These are phyloP conservation scores for Pseudomonodictys pantanalensis DNA, from an alignment of 495 filamentous ascomycete species.

Conservation along the genomic window DNA sequence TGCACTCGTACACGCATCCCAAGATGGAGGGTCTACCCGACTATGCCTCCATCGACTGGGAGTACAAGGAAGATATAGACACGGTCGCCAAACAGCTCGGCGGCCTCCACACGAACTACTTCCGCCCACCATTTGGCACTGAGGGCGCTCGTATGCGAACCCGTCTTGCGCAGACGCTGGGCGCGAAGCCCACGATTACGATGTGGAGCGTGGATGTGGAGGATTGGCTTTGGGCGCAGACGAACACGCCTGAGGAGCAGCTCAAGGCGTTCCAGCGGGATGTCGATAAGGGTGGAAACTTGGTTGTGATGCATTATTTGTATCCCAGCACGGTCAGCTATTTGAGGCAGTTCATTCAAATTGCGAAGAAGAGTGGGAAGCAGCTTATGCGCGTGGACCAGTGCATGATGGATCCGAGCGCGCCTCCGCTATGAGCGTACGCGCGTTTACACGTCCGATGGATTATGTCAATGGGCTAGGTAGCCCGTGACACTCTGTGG, in stretches of 20 bases:
- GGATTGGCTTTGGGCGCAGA: constrained; percentile 72
- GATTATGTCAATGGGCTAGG: not conserved
- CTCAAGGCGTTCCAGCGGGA: constrained; percentile 70
- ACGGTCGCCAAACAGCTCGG: constrained; percentile 51
- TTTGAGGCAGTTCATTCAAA: constrained; percentile 64
- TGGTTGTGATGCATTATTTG: constrained; percentile 77
- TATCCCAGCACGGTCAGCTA: constrained; percentile 66
- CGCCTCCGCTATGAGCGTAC: constrained; percentile 47
- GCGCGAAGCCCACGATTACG: constrained; percentile 59
- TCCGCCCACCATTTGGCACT: constrained; percentile 74
- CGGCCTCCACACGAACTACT: constrained; percentile 50
- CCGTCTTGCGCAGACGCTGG: constrained; percentile 49
- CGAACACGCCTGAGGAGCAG: constrained; percentile 66
- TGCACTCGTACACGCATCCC: constrained; percentile 73
- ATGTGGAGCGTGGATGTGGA: constrained; percentile 76
- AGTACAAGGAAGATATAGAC: constrained; percentile 61
- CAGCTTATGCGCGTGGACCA: constrained; percentile 75
- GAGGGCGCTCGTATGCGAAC: constrained; percentile 70
- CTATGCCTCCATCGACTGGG: constrained; percentile 63
- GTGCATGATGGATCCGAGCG: constrained; percentile 69
- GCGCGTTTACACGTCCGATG: not conserved
- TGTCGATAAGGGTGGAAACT: constrained; percentile 62
- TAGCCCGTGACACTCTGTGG: too few relatives aligned
- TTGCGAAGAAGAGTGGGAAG: constrained; percentile 65
- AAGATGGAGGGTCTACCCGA: constrained; percentile 65